Evolutionary conservation across 1,139 yeast species (phyloP).

Genomic region (Debaryomyces sp.): DNA sequence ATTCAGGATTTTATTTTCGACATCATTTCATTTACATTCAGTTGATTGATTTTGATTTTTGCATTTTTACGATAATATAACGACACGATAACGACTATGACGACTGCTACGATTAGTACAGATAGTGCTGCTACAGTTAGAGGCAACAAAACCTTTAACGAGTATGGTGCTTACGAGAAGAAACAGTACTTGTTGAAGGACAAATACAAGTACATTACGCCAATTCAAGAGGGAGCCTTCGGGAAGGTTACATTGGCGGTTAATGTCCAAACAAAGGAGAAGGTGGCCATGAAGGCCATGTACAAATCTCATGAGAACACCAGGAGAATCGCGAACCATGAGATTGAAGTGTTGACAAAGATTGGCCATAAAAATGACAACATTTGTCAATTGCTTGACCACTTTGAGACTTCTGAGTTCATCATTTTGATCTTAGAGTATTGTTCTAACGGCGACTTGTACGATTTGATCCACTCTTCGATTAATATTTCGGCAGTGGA

Average conservation of each 20-base stretch:
- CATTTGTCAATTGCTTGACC: conserved; percentile 48
- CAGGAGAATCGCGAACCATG: conserved; percentile 45
- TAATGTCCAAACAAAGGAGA: conserved; percentile 28
- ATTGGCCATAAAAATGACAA: conserved; percentile 38
- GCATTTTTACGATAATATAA: conserved; percentile 3
- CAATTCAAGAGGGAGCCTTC: conserved; percentile 54
- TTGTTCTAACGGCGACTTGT: conserved; percentile 53
- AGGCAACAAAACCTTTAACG: conserved; percentile 11
- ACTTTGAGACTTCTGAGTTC: conserved; percentile 42
- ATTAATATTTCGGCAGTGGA: conserved; percentile 22
- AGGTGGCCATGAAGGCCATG: conserved; percentile 49
- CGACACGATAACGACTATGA: conserved; percentile 5
- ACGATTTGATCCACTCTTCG: conserved; percentile 42
- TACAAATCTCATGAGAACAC: conserved; percentile 25
- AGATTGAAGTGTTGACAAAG: conserved; percentile 42
- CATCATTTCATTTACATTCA: background rate
- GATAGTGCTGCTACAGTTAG: background rate
- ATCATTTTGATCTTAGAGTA: conserved; percentile 52
- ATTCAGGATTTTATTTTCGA: background rate
- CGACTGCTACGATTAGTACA: background rate
- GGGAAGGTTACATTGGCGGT: conserved; percentile 55
- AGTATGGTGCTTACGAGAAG: conserved; percentile 39
- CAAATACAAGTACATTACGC: conserved; percentile 38
- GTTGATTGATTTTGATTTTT: conserved; percentile 2
- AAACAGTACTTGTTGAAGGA: conserved; percentile 30